phyloP scores from a whole-genome alignment of 768 basidiomycete genomes.

The Phallus indusiatus region DNA sequence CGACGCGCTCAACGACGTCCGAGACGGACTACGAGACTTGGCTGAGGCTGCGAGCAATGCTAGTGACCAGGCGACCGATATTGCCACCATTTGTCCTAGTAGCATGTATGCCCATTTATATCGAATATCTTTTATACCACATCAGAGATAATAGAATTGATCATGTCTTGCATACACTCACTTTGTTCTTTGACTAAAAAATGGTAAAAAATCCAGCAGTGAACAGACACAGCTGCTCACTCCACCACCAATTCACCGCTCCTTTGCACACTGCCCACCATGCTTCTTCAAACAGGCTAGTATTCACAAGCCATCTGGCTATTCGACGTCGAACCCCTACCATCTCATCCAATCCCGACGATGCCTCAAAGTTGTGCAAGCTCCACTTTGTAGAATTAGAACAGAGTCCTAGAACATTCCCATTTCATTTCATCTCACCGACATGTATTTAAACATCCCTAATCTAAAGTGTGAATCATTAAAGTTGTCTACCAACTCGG shows the following conservation, averaged over 20 bases:
- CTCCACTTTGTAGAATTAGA: constrained; percentile 37
- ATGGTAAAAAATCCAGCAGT: constrained; percentile 49
- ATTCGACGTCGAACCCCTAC: constrained; percentile 22
- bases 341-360: neutral
- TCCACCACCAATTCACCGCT: constrained; percentile 59
- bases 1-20: constrained; percentile 12
- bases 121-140: constrained; percentile 29
- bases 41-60: constrained; percentile 38
- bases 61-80: constrained; percentile 54
- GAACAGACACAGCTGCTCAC: constrained; percentile 52
- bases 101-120: constrained; percentile 62
- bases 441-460: constrained; percentile 42
- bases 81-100: constrained; percentile 62
- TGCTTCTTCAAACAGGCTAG: constrained; percentile 53
- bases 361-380: constrained; percentile 34
- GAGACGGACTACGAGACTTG: constrained; percentile 4
- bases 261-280: constrained; percentile 36
- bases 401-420: too few species aligned
- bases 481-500: constrained; percentile 1
- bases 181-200: constrained; percentile 41
- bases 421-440: constrained; percentile 24
- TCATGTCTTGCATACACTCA: constrained; percentile 19
- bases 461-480: too few species aligned
- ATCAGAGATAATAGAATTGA: neutral
- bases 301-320: constrained; percentile 43